Evolutionary conservation across 768 basidiomycete species (phyloP), one percentile per base, ranked within the genome.

Genomic region (Lepiota subincarnata): DNA sequence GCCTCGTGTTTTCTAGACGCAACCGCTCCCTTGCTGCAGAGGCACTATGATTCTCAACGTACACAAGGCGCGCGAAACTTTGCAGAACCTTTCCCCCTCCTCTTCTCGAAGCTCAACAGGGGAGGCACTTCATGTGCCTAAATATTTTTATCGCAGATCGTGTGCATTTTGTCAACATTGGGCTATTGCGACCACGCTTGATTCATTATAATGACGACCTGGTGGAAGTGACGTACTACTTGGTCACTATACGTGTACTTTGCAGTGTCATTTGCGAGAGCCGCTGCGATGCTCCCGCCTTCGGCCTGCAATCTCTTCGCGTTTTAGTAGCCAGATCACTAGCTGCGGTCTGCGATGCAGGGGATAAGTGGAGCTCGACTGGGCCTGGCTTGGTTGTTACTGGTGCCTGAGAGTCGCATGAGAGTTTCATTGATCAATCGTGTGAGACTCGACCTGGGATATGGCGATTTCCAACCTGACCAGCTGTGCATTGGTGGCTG

Each of bases 1-100:
- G 53, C 53, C 53, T 54, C 53, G 53, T 48, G 53, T 48, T 22
- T 36, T 40, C 41, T 37, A 48, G 53, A 48, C 38, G 40, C 53
- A 54, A 40, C 14, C 38, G 24, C n/a, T 22, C 12, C 26, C 46
- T n/a, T 19, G 20, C 39, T 12, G 45, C 38, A 22, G 31, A 47
- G 53, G 46, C 38, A 48, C 46, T 7, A 34, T 37, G 39, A 54
- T 41, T 41, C 46, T 54, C 43, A 37, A 31, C 38, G 44, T 53
- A 39, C 43, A 46, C 12, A 42, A 53, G 19, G 28, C 22, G 44
- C 52, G 52, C 24, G 44, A 53, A 40, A 53, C 52, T 53, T 41
- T 39, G 22, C 39, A 3, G 14, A 16, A 26, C 20, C 36, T 46
- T 31, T 24, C 39, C 37, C n/a, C 22, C 24, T n/a, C 22, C 46